Conservation (phyloP, 306 rosid genomes). For the Ormosia emarginata region DNA sequence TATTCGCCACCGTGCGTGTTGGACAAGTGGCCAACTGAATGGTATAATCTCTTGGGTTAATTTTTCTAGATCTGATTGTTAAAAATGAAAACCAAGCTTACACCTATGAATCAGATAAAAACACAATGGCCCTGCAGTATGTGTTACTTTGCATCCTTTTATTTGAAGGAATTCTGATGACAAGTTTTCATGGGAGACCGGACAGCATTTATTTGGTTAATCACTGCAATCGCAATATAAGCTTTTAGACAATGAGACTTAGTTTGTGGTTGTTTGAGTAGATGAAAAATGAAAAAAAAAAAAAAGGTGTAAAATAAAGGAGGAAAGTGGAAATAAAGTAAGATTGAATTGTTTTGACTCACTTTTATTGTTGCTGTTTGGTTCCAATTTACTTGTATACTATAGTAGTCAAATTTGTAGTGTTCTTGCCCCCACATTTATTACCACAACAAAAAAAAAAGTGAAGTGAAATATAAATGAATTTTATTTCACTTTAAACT, state of each 20-base stretch:
- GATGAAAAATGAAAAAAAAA: neutral
- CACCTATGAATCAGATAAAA: neutral
- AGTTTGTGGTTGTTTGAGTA: neutral
- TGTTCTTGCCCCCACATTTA: no score
- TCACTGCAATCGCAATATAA: neutral
- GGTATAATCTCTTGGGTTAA: neutral
- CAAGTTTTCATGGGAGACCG: neutral
- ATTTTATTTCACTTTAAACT: no score
- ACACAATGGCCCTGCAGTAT: neutral
- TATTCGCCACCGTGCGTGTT: neutral
- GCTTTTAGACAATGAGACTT: neutral
- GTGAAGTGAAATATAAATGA: no score
- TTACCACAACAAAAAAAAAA: no score
- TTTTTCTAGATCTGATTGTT: neutral
- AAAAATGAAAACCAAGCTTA: no score
- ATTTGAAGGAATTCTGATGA: neutral
- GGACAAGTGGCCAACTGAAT: neutral
- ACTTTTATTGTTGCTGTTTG: neutral
- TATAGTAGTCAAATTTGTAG: neutral
- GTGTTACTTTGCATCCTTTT: neutral
- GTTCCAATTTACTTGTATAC: neutral
- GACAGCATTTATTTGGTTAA: neutral
- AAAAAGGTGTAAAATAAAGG: neutral
- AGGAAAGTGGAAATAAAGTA: conserved; percentile 5
- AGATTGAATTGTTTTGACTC: neutral